Conservation (phyloP, 2,329 filamentous ascomycete species). For the Cyclaneusma minus region DNA sequence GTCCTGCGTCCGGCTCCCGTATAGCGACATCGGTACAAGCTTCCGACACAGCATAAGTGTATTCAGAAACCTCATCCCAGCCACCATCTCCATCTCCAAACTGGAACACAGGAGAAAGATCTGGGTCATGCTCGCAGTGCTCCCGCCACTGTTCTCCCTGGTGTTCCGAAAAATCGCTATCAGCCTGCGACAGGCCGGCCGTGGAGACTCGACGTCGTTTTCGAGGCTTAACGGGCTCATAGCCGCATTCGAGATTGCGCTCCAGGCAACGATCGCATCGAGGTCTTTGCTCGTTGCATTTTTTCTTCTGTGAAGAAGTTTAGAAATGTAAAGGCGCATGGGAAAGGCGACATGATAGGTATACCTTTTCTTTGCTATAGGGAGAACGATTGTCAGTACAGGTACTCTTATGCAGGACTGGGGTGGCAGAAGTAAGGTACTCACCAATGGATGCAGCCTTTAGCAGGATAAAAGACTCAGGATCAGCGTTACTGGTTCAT, state of each 20-base stretch:
- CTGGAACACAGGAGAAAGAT: too few species aligned
- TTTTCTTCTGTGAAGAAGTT: conserved; percentile 16
- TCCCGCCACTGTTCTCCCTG: conserved; percentile 11
- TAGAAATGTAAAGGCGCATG: conserved; percentile 2
- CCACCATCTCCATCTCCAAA: not conserved
- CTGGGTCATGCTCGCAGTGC: conserved; percentile 8
- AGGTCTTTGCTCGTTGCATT: conserved; percentile 18
- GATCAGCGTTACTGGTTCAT: conserved; percentile 2
- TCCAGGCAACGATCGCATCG: conserved; percentile 17
- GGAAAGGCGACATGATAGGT: not conserved
- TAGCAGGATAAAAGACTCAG: conserved; percentile 6
- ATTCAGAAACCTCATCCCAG: conserved; percentile 1
- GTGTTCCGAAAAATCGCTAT: conserved; percentile 7
- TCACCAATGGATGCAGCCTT: conserved; percentile 19
- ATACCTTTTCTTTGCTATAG: conserved; percentile 19
- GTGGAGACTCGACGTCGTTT: conserved; percentile 12
- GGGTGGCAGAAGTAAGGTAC: conserved; percentile 2
- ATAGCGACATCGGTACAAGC: not conserved
- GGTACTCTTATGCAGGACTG: conserved; percentile 7
- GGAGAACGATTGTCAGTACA: too few species aligned
- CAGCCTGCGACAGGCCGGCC: conserved; percentile 10
- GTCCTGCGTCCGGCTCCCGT: too few species aligned
- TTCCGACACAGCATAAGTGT: not conserved
- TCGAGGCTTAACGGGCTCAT: conserved; percentile 17
- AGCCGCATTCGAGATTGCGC: conserved; percentile 14